Conservation (phyloP, 306 rosid species). For the Dryas alaskensis region DNA sequence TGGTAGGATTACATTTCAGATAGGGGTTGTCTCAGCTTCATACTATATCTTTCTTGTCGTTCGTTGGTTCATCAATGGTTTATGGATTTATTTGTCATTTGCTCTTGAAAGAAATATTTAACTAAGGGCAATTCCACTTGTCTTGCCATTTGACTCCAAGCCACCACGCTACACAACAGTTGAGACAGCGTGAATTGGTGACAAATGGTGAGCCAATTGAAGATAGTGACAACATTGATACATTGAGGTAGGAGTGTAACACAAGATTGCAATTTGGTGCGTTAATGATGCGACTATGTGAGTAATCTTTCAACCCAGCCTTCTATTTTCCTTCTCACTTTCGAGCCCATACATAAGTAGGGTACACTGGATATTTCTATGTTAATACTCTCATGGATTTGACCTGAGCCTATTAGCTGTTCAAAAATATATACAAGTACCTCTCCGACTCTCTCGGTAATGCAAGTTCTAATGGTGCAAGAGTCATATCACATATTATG, state of each 20-base stretch:
- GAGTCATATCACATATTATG: no score
- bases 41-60: neutral
- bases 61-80: neutral
- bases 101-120: neutral
- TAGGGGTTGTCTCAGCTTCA: slow-evolving; percentile 1
- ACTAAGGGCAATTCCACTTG: neutral
- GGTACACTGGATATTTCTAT: neutral
- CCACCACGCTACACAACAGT: neutral
- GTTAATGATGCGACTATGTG: no score
- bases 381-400: neutral
- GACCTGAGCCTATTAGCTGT: neutral
- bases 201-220: neutral
- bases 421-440: neutral
- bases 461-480: neutral
- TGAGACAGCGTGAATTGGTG: neutral
- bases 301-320: no score
- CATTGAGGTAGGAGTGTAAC: neutral
- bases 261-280: neutral
- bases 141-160: slow-evolving; percentile 6
- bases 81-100: neutral
- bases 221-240: neutral
- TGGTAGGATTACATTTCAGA: neutral
- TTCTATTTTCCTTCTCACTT: no score
- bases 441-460: neutral
- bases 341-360: neutral